These are phyloP conservation scores for Hanseniaspora opuntiae DNA, from an alignment of 805 yeast species.

Conservation along the genomic window DNA sequence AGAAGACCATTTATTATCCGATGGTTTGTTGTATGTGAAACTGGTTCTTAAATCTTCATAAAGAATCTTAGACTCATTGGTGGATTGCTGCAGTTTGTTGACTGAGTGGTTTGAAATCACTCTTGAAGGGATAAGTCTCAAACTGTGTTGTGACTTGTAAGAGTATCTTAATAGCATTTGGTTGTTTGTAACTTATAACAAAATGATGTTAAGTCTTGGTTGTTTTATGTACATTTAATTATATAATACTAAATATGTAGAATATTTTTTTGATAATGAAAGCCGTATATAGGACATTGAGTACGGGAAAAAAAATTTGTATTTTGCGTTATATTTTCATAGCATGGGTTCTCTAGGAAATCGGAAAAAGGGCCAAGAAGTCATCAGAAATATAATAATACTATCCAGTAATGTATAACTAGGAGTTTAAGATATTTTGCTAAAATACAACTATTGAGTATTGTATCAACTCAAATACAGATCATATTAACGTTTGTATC, in stretches of 20 bases:
- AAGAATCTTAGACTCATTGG: not conserved
- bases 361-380: too few species aligned
- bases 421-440: too few species aligned
- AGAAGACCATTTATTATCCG: constrained; percentile 28
- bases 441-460: too few species aligned
- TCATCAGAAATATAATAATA: too few species aligned
- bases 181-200: not conserved
- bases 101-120: not conserved
- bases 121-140: not conserved
- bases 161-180: not conserved
- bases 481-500: too few species aligned
- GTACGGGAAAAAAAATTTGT: not conserved
- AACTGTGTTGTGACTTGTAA: not conserved
- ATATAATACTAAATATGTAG: too few species aligned
- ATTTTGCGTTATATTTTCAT: too few species aligned
- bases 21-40: not conserved
- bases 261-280: not conserved
- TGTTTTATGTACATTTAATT: not conserved
- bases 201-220: not conserved
- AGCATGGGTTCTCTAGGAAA: too few species aligned
- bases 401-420: too few species aligned
- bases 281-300: not conserved
- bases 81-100: not conserved
- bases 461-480: too few species aligned
- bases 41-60: constrained; percentile 10